Evolutionary conservation across 2,329 filamentous ascomycete genomes (phyloP), one percentile per base, ranked within the genome.

Genomic region (Trichoderma sp.): DNA sequence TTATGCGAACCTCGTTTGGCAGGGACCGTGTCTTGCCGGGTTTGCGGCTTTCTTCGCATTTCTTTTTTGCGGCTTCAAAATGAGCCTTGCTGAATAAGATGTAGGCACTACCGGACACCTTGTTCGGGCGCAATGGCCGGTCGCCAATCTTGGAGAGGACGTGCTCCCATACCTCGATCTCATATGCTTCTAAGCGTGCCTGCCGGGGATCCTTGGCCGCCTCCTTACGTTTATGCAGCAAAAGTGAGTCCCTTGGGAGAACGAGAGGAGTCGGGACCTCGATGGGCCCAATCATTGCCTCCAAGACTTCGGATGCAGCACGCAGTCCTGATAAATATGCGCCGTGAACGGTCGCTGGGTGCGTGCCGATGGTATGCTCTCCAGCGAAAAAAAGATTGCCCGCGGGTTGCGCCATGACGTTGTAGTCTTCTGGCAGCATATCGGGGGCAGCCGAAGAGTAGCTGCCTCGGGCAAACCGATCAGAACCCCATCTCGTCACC

Each of bases 311-410:
- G 3, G 93, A 91, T 12, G 96, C 96, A 4, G 92, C 96, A 64
- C 96, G 91, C 6, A 99, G 85, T 3, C 96, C 97, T 2, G 96
- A 98, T 4, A 99, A 85, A 78, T 98, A 99, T 9, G 96, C 97
- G 6, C 96, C 96, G 76, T 99, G 96, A 0, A 99, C 96, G 2
- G 96, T 99, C 36, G 97, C 96, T 13, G 97, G 96, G 79, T 99
- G 95, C 0, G 94, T 97, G 61, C 93, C 94, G 76, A 93, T 98
- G 1, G 97, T 99, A 73, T 97, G 96, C 81, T 99, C 96, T 62
- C 96, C 96, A 17, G 95, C 96, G 81, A 99, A 99, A 81, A 95
- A 93, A 9, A 99, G 84, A 74, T 97, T 97, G 36, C 94, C 95
- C 36, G 98, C 86, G 1, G 92, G 85, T 63, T 88, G 88, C 2